phyloP scores from a whole-genome alignment of 306 rosid species.

The Canavalia ensiformis region DNA sequence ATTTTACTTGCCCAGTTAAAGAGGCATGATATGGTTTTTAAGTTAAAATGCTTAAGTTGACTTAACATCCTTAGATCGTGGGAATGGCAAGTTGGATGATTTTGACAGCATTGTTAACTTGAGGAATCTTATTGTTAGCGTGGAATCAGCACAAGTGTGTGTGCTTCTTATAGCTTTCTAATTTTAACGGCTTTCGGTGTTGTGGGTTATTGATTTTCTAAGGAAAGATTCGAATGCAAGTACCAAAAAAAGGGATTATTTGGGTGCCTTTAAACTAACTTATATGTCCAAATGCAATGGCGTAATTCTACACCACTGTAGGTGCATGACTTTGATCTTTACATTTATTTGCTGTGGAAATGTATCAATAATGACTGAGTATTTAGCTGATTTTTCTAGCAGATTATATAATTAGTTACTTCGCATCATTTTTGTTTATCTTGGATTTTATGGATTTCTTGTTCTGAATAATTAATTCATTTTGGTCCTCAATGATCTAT shows the following conservation, averaged over 20 bases:
- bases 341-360: too few species aligned
- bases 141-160: neutral
- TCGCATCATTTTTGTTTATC: neutral
- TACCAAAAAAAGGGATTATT: neutral
- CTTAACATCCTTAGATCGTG: neutral
- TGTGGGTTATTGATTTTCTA: neutral
- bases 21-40: constrained; percentile 33
- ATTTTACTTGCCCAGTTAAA: constrained; percentile 47
- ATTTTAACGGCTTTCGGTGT: neutral
- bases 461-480: constrained; percentile 10
- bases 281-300: neutral
- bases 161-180: neutral
- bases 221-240: neutral
- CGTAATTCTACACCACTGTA: neutral
- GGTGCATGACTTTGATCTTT: neutral
- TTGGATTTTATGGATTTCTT: neutral
- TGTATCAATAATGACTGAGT: neutral
- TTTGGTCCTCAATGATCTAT: neutral
- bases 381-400: neutral
- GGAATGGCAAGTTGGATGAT: neutral
- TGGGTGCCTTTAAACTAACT: neutral
- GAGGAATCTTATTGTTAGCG: too few species aligned
- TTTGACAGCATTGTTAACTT: neutral
- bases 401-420: neutral
- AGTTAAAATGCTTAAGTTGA: neutral